These are phyloP conservation scores for Penicillium samsonianum DNA, from an alignment of 495 filamentous ascomycete genomes.

Conservation along the genomic window DNA sequence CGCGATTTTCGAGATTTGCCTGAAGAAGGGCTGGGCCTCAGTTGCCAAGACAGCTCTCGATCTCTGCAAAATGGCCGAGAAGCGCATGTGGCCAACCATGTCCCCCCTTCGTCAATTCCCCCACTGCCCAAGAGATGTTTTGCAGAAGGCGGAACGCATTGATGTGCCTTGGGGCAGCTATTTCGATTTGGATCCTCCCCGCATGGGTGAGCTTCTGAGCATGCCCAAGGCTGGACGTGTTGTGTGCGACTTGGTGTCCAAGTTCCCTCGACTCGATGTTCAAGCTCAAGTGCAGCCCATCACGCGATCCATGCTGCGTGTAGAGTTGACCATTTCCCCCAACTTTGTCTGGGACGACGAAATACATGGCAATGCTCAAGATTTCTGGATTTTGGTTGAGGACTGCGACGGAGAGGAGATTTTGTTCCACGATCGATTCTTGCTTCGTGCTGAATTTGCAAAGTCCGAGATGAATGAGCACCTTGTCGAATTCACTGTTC, in stretches of 20 bases:
- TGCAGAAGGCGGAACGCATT: conserved; percentile 89
- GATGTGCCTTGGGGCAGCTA: conserved; percentile 93
- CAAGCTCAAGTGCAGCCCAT: conserved; percentile 92
- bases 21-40: conserved; percentile 95
- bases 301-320: conserved; percentile 91
- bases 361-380: conserved; percentile 83
- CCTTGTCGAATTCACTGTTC: conserved; percentile 94
- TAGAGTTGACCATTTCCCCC: conserved; percentile 89
- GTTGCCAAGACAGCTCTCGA: conserved; percentile 92
- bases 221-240: conserved; percentile 85
- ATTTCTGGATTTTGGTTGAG: conserved; percentile 95
- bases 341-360: conserved; percentile 96
- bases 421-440: conserved; percentile 91
- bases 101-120: conserved; percentile 91
- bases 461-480: conserved; percentile 83
- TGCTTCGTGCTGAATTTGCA: conserved; percentile 85
- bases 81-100: conserved; percentile 99
- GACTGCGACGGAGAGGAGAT: conserved; percentile 98
- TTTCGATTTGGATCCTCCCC: conserved; percentile 92
- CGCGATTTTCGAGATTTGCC: conserved; percentile 92
- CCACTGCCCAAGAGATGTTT: conserved; percentile 75
- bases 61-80: conserved; percentile 98
- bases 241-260: conserved; percentile 82
- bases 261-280: conserved; percentile 90
- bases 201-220: conserved; percentile 94